Conservation (phyloP, 371 early-diverging fungal species). For the Syncephalastrum racemosum region DNA sequence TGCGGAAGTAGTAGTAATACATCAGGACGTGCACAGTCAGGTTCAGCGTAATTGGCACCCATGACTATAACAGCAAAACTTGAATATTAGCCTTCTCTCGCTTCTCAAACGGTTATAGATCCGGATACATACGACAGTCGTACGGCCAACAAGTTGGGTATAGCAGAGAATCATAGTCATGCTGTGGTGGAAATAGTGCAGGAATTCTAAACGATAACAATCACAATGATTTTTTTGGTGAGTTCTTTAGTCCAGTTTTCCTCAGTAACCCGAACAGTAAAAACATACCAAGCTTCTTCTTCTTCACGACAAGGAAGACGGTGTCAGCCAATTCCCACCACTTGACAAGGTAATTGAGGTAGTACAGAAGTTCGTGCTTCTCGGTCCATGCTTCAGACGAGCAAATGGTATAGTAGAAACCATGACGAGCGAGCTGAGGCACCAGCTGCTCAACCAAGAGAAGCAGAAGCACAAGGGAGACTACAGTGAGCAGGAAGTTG, state of each 20-base stretch:
- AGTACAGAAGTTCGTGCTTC: slow-evolving; percentile 74
- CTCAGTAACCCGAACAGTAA: neutral
- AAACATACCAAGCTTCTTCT: slow-evolving; percentile 33
- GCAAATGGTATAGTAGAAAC: slow-evolving; percentile 72
- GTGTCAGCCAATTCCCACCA: slow-evolving; percentile 72
- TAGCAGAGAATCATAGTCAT: slow-evolving; percentile 89
- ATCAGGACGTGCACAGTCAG: slow-evolving; percentile 90
- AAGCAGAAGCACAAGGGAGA: slow-evolving; percentile 62
- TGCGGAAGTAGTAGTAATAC: slow-evolving; percentile 92
- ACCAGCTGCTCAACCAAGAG: slow-evolving; percentile 70
- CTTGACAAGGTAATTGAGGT: slow-evolving; percentile 83
- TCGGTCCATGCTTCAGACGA: slow-evolving; percentile 66
- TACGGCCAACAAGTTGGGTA: slow-evolving; percentile 77
- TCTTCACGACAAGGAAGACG: slow-evolving; percentile 34
- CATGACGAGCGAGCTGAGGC: slow-evolving; percentile 61
- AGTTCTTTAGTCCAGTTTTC: neutral
- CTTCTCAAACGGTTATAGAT: neutral
- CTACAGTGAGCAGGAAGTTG: slow-evolving; percentile 69
- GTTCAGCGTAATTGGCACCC: slow-evolving; percentile 81
- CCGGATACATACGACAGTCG: slow-evolving; percentile 72
- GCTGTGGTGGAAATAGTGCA: slow-evolving; percentile 91
- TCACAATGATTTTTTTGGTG: neutral
- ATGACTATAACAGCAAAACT: slow-evolving; percentile 52
- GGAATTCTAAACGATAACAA: slow-evolving; percentile 59
- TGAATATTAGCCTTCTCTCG: slow-evolving; percentile 5